Evolutionary conservation across 139 green algal genomes (phyloP), one percentile per base, ranked within the genome.

Genomic region (Auxenochlorella pyrenoidosa): DNA sequence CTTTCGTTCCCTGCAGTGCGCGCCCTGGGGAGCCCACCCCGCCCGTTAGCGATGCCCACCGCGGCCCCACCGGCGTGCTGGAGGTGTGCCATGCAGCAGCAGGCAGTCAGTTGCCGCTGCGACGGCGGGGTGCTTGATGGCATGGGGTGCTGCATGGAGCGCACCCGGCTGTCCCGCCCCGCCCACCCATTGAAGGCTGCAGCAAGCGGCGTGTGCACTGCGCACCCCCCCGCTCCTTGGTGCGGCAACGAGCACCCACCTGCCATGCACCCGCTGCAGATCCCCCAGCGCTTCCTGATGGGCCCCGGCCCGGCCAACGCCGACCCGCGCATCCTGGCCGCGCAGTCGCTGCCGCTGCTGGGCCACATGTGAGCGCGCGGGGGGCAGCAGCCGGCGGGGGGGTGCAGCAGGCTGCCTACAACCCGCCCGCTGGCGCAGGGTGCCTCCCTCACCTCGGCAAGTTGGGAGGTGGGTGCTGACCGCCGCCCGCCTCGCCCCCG

Each of bases 251-350:
- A 6, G 47, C n/a, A 5, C 51, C 12, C 47, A 24, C 38, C 26
- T 63, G 38, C 59, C 36, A 22, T 2, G 60, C 8, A 26, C 28
- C 32, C 54, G 70, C 44, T 54, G 66, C 78, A 89, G 78, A 82
- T 98, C 1, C 95, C 96, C 1, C 83, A 87, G 54, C 91, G 95
- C 28, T 90, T 96, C 38, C 89, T 98, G 59, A 98, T 98, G 95
- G 96, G 96, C 22, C 96, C 96, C 18, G 96, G 96, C 10, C 96
- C 96, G 12, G 93, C 94, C 66, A 98, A 98, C 82, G 93, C 94
- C 13, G 83, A 98, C 84, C 96, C 96, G 0, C 88, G 95, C 26
- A 90, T 98, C 40, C 93, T 98, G 77, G 90, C 90, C 19, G 95
- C 95, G 0, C 94, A 97, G 88, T 83, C 89, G 12, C 91, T 98